phyloP scores from a whole-genome alignment of 2,329 filamentous ascomycete genomes.

The Plenodomus lindquistii region DNA sequence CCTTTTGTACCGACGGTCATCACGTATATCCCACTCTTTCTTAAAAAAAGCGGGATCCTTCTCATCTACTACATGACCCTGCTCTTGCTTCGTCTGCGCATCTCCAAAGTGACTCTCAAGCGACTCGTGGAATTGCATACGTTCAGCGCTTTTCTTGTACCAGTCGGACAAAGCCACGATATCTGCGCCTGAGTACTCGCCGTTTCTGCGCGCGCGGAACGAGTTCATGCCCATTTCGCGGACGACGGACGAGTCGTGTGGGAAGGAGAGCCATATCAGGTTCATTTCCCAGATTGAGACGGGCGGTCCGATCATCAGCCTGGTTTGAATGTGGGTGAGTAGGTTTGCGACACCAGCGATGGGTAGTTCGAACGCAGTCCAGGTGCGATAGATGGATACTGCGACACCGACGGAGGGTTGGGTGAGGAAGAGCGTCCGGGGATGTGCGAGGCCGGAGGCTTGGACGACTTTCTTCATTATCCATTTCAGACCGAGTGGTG shows the following conservation, averaged over 20 bases:
- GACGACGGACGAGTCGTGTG: slow-evolving; percentile 9
- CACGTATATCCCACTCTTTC: too few relatives aligned
- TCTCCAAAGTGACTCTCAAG: neutral
- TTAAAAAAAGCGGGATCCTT: neutral
- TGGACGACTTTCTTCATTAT: slow-evolving; percentile 28
- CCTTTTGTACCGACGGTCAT: too few relatives aligned
- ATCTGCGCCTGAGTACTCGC: slow-evolving; percentile 10
- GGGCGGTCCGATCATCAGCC: slow-evolving; percentile 12
- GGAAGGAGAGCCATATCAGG: slow-evolving; percentile 20
- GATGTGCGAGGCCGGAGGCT: slow-evolving; percentile 4
- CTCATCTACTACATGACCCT: neutral
- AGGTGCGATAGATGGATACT: slow-evolving; percentile 23
- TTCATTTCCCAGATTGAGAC: slow-evolving; percentile 16
- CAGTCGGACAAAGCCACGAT: slow-evolving; percentile 9
- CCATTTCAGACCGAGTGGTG: slow-evolving; percentile 13
- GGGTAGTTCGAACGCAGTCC: slow-evolving; percentile 24
- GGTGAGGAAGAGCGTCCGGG: slow-evolving; percentile 6
- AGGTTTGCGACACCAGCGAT: slow-evolving; percentile 14
- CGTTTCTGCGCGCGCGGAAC: slow-evolving; percentile 8
- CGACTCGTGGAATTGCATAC: neutral
- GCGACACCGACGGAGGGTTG: slow-evolving; percentile 9
- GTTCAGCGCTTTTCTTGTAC: slow-evolving; percentile 5
- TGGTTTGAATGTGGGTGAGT: slow-evolving; percentile 15
- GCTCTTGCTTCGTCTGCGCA: neutral
- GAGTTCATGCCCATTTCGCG: slow-evolving; percentile 21